Evolutionary conservation across 208 protist species (phyloP).

Genomic region (Leishmania guyanensis): DNA sequence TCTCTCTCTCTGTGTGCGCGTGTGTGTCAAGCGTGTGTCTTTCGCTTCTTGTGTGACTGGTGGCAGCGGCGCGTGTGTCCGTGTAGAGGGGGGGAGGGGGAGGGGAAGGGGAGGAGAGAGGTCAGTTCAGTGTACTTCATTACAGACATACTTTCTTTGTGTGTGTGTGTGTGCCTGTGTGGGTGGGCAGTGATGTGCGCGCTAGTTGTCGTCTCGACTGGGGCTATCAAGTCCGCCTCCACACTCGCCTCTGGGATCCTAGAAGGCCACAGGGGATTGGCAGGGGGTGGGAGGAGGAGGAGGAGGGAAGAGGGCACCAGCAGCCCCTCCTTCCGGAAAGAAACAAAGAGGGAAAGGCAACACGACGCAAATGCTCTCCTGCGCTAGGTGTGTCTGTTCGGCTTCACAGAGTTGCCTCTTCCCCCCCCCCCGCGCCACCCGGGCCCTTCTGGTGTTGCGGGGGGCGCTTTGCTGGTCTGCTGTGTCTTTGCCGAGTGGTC

Average conservation of each 20-base stretch:
- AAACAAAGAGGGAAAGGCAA: too few species aligned
- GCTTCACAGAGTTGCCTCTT: background rate
- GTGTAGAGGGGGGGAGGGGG: background rate
- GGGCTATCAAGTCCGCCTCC: background rate
- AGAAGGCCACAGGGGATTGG: background rate
- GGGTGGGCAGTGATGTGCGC: background rate
- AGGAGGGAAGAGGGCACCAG: background rate
- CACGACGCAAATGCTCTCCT: too few species aligned
- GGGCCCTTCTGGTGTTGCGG: background rate
- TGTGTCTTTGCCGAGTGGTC: background rate
- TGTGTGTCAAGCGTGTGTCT: background rate
- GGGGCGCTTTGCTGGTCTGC: background rate
- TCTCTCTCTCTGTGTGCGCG: too few species aligned
- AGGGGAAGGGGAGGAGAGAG: background rate
- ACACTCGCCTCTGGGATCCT: background rate
- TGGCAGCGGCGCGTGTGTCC: background rate
- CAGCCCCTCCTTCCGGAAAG: background rate
- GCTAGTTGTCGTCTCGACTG: background rate
- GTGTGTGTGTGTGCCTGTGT: background rate
- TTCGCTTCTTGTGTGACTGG: background rate
- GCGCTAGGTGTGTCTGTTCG: background rate
- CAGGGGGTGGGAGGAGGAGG: background rate
- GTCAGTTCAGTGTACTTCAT: background rate
- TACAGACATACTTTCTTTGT: background rate
- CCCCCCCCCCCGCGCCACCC: background rate